Base-by-base conservation (phyloP, 257 asterid genomes). In the Verbascum thapsus region DNA sequence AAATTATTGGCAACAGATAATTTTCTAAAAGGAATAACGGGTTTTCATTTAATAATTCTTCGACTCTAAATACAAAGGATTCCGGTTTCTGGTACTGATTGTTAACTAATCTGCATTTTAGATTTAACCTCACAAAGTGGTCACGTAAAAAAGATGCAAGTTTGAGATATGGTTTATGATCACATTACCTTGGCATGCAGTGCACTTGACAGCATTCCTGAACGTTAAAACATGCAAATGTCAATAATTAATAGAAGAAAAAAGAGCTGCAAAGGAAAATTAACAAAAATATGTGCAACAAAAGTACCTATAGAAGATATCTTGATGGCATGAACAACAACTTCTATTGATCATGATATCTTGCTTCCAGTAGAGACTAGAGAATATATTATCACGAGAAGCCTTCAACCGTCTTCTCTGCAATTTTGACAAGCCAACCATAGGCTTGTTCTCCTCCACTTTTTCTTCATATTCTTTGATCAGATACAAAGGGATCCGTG, bases 181-280 rank as follows among this genome's bases (percentile, higher is more conserved):
- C 43, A 15, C 61, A 60, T 15, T 86, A 90, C 96, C 97, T 88
- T 88, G 79, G 67, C 98, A 90, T 57, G 70, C 72, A 76, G 68
- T 71, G 82, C 98, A 90, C 76, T 66, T 78, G 61, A 75, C 83
- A 39, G 80, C 87, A 78, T 80, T 69, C 90, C 96, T 88, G 83
- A 64, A 75, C 47, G 8, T 51, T 68, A 75, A 65, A 63, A 64
- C 58, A 66, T 68, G 20, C 41, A 71, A 71, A 52, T 16, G 42
- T 49, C 66, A 77, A 51, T 57, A 59, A 47, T 66, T 38, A 69
- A 56, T 48, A 53, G 11, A 54, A 53, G 18, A 60, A 48, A 53
- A 49, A 45, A 43, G 56, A n/a, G 44, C 23, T 13, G 51, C 40
- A 59, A 45, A 26, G 20, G 23, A 61, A 45, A 57, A 30, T 58